Conservation (phyloP, 2,329 filamentous ascomycete species). For the Spiromastix sp. region DNA sequence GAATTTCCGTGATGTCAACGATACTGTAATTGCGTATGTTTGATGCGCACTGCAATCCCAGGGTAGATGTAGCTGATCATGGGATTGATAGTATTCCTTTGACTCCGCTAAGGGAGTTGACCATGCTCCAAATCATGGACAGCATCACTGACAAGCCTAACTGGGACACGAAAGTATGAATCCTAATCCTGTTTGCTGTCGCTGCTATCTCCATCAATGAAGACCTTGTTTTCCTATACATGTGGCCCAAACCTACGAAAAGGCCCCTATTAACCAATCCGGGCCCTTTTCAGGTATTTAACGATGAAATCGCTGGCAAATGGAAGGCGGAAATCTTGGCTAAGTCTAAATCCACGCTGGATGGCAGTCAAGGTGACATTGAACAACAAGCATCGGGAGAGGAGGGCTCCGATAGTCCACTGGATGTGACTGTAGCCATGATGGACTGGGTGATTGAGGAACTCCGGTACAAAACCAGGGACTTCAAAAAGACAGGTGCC, state of each 20-base stretch:
- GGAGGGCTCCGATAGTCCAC: constrained; percentile 11
- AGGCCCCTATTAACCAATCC: background rate
- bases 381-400: too few species aligned
- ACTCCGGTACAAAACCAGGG: constrained; percentile 38
- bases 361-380: too few species aligned
- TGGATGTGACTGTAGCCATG: constrained; percentile 25
- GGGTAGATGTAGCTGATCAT: too few species aligned
- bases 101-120: constrained; percentile 23
- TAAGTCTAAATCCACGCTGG: too few species aligned
- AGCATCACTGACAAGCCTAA: constrained; percentile 32
- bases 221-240: background rate
- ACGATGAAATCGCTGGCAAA: constrained; percentile 23
- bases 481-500: constrained; percentile 29
- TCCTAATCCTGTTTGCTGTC: background rate
- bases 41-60: too few species aligned
- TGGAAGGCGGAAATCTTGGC: constrained; percentile 23
- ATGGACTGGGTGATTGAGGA: constrained; percentile 35
- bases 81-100: too few species aligned
- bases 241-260: background rate
- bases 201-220: background rate
- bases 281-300: constrained; percentile 19
- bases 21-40: too few species aligned
- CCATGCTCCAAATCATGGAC: constrained; percentile 34
- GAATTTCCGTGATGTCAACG: too few species aligned
- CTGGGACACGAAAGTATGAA: constrained; percentile 31